Percentiles rank a stretch among this genome's conserved stretches.
phyloP scores from a whole-genome alignment of 495 filamentous ascomycete genomes.

The Aspergillus cavernicola region DNA sequence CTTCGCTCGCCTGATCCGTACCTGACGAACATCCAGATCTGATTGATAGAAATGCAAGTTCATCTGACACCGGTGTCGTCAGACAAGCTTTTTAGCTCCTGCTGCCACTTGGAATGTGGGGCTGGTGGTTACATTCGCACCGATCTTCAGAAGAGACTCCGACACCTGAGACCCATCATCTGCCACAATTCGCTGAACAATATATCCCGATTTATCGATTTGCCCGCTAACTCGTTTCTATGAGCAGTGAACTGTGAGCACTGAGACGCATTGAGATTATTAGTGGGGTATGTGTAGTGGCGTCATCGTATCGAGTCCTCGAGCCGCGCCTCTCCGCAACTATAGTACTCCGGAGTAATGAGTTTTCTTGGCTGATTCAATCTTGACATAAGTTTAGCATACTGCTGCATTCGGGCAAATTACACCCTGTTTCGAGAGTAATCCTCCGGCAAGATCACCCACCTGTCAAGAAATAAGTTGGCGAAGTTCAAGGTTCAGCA shows the following conservation, averaged over 20 bases:
- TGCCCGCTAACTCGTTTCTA: too few species aligned
- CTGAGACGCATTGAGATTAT: too few species aligned
- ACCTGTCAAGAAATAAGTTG: constrained; percentile 2
- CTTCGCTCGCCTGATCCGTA: not conserved
- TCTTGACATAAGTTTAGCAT: not conserved
- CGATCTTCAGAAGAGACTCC: too few species aligned
- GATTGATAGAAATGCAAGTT: not conserved
- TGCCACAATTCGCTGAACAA: not conserved
- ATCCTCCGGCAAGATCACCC: not conserved
- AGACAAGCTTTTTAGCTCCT: constrained; percentile 1
- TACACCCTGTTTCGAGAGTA: not conserved
- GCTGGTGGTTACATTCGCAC: not conserved
- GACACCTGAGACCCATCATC: too few species aligned
- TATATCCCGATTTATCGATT: too few species aligned
- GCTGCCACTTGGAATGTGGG: not conserved
- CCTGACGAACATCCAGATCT: not conserved
- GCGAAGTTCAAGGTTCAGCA: too few species aligned
- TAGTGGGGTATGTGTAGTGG: not conserved
- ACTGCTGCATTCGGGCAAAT: not conserved
- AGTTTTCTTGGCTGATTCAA: constrained; percentile 6
- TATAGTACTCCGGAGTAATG: not conserved
- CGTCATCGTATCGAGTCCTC: not conserved
- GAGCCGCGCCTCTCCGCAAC: too few species aligned
- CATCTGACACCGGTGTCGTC: constrained; percentile 3
- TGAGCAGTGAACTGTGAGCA: too few species aligned